These are phyloP conservation scores for Pseudisothecium myosuroides DNA, from an alignment of 225 moss, liverwort and hornwort genomes.

Conservation along the genomic window DNA sequence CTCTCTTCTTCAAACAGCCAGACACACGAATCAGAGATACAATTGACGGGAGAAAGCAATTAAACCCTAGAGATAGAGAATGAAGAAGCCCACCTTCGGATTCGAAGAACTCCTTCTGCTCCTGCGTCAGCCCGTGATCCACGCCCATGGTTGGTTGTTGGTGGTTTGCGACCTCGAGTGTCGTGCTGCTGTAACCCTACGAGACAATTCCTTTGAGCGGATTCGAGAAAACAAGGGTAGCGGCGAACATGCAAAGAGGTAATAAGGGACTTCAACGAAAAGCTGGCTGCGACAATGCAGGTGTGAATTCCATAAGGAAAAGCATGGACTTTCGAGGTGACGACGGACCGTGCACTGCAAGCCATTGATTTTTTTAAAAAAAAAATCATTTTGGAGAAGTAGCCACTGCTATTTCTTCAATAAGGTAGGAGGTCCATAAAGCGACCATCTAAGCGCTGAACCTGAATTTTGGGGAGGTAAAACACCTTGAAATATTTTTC, in stretches of 20 bases:
- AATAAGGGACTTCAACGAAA: background rate
- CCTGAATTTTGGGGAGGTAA: too few relatives aligned
- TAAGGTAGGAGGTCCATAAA: too few relatives aligned
- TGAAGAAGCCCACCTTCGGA: conserved; percentile 22
- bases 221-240: background rate
- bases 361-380: background rate
- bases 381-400: background rate
- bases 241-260: background rate
- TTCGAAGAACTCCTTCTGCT: conserved; percentile 33
- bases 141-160: conserved; percentile 17
- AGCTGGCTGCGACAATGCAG: background rate
- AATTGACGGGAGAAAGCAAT: background rate
- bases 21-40: background rate
- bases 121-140: conserved; percentile 24
- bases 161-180: background rate
- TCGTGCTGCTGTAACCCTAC: background rate
- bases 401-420: background rate
- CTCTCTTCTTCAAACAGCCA: background rate
- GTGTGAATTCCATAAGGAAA: too few relatives aligned
- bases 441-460: too few relatives aligned
- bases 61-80: background rate
- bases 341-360: too few relatives aligned
- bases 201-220: background rate
- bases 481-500: too few relatives aligned
- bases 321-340: background rate